These are phyloP conservation scores for Suillus subalutaceus DNA, from an alignment of 768 basidiomycete genomes.

Conservation along the genomic window DNA sequence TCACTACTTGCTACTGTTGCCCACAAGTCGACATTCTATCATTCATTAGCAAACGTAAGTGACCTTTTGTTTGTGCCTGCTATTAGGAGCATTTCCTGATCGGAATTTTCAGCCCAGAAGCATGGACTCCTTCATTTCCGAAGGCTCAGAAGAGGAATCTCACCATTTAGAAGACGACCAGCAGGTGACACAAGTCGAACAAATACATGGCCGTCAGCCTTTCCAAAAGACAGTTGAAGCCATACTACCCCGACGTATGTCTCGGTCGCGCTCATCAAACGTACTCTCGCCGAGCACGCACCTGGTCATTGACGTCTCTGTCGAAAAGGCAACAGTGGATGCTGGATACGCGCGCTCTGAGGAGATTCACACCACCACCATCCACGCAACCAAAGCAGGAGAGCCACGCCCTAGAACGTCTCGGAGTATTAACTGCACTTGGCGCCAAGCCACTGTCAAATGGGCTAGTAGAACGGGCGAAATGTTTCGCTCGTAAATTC, in stretches of 20 bases:
- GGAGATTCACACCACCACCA: conserved; percentile 20
- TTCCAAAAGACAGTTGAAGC: conserved; percentile 45
- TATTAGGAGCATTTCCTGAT: conserved; percentile 16
- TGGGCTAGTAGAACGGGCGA: conserved; percentile 41
- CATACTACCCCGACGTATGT: conserved; percentile 49
- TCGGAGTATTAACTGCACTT: conserved; percentile 29
- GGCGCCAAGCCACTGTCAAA: conserved; percentile 22
- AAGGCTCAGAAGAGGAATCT: conserved; percentile 33
- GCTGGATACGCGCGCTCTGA: conserved; percentile 10
- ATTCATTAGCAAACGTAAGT: conserved; percentile 46
- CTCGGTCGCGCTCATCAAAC: conserved; percentile 43
- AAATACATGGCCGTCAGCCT: conserved; percentile 46
- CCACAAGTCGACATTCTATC: conserved; percentile 51
- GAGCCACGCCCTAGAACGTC: conserved; percentile 40
- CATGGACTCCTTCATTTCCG: conserved; percentile 47
- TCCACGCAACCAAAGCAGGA: conserved; percentile 26
- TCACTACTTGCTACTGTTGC: conserved; percentile 44
- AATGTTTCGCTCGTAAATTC: conserved; percentile 45
- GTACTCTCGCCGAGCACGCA: conserved; percentile 34
- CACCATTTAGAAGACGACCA: conserved; percentile 43
- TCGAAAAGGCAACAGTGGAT: conserved; percentile 44
- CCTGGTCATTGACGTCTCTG: conserved; percentile 50
- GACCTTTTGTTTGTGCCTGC: conserved; percentile 5
- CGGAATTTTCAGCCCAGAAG: conserved; percentile 43
- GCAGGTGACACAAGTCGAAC: conserved; percentile 52